Evolutionary conservation across 257 asterid genomes (phyloP), one percentile per base, ranked within the genome.

Genomic region (Solanum bulbocastanum): DNA sequence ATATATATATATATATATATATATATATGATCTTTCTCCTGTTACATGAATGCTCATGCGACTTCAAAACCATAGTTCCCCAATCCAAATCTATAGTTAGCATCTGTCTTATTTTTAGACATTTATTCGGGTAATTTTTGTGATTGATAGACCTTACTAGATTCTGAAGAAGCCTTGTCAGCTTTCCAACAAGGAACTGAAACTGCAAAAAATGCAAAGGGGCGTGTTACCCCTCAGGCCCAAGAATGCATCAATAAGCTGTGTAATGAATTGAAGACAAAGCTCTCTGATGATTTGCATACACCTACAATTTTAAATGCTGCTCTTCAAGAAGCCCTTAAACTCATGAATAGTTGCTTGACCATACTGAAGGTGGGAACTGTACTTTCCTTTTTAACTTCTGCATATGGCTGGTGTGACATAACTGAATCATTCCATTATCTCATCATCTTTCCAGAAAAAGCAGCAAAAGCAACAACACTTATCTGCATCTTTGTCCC

Each of bases 271-370:
- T 91, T 95, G 71, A 94, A 94, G 90, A 42, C 93, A 3, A 94
- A 90, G 89, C 74, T 96, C 89, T 92, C 98, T 13, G 98, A 95
- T 91, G 99, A 96, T 89, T 89, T 96, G 92, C 98, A 95, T 83
- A 94, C 99, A 3, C 98, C 98, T 12, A 32, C 95, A 60, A 87
- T 95, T 87, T 83, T 95, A 52, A 96, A 93, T 87, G 90, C 92
- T 40, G 76, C 94, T 39, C 96, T 96, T 87, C 94, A 90, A 84
- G 98, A 94, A 52, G 95, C 94, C 68, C 89, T 94, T 90, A 92
- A 92, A 92, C 89, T 78, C 83, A 90, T 94, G 91, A 94, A 95
- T 86, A 90, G 74, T 87, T 90, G 91, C 25, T 27, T 93, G 65
- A 94, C 89, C 88, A 60, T 27, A 86, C 96, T 95, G 69, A 94